These are phyloP conservation scores for Trametes sanguinea DNA, from an alignment of 768 basidiomycete species.

Conservation along the genomic window DNA sequence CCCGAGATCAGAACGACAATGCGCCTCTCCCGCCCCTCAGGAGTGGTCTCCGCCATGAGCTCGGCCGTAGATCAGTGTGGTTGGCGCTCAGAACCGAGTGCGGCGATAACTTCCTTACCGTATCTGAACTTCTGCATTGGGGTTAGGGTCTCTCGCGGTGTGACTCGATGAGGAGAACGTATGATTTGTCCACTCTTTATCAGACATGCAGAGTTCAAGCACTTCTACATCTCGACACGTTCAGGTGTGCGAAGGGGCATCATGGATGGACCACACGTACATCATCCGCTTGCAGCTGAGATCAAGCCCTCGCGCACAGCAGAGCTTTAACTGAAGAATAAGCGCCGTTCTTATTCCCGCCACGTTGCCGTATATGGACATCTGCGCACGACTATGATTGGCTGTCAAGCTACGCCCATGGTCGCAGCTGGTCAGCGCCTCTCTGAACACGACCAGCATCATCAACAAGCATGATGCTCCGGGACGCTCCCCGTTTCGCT, in stretches of 20 bases:
- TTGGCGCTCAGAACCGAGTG: neutral
- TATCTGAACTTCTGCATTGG: neutral
- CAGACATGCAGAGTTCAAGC: no score
- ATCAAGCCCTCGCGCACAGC: neutral
- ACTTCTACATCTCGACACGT: no score
- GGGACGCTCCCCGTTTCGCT: no score
- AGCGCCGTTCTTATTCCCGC: neutral
- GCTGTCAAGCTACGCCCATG: neutral
- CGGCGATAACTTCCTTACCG: neutral
- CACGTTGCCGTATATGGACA: neutral
- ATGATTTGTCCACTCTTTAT: no score
- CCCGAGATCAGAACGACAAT: constrained; percentile 68
- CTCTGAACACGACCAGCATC: neutral
- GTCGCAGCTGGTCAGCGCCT: neutral
- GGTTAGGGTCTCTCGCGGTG: neutral
- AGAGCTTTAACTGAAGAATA: neutral
- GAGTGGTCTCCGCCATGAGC: constrained; percentile 12
- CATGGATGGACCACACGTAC: neutral
- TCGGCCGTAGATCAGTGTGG: neutral
- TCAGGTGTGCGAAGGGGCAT: neutral
- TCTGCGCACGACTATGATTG: neutral
- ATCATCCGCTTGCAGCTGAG: neutral
- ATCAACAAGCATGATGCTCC: neutral
- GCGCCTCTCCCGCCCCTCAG: constrained; percentile 29
- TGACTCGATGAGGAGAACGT: no score